Evolutionary conservation across 495 filamentous ascomycete genomes (phyloP), one percentile per base, ranked within the genome.

Genomic region (Letharia columbiana): DNA sequence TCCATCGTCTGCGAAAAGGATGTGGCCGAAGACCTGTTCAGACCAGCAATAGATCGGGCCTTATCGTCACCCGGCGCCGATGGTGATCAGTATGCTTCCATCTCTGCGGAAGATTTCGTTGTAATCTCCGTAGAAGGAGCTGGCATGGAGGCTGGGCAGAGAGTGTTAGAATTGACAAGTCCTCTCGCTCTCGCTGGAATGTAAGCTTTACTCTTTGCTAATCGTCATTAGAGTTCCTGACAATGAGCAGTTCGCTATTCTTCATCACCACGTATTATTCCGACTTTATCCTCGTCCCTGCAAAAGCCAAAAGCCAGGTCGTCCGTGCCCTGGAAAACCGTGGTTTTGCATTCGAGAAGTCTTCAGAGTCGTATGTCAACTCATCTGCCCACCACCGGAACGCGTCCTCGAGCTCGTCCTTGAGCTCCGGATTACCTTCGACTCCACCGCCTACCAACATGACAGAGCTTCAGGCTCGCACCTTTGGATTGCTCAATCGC

Each of bases 221-320:
- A 42, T 62, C 6, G 9, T 50, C 31, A 47, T 18, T 54, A 60
- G 35, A 35, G 58, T 52, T 41, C 40, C 59, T 70, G 31, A 69
- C 61, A 31, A 35, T 35, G 4, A 57, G 64, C 63, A 88, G 87
- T 44, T 89, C 94, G 49, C 96, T 98, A 68, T 97, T 98, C 76
- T 98, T 98, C 80, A 95, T 97, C 72, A 96, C 93, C 1, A 98
- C 94, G 33, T 98, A 98, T 75, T 97, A 96, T 74, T 91, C 90
- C 17, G 94, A 98, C 76, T 98, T 96, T 77, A 96, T 98, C 69
- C 81, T 98, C 23, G 91, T 98, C 7, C 94, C 94, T 7, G 77
- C 81, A 49, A 88, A 87, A 69, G 85, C 85, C 74, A 86, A 89
- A 49, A 74, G 78, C 12, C 84, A 83, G 45, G 93, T 98, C 54